Evolutionary conservation across 345 rosid genomes (phyloP), one percentile per base, ranked within the genome.

Genomic region (Xanthoceras sorbifolium): DNA sequence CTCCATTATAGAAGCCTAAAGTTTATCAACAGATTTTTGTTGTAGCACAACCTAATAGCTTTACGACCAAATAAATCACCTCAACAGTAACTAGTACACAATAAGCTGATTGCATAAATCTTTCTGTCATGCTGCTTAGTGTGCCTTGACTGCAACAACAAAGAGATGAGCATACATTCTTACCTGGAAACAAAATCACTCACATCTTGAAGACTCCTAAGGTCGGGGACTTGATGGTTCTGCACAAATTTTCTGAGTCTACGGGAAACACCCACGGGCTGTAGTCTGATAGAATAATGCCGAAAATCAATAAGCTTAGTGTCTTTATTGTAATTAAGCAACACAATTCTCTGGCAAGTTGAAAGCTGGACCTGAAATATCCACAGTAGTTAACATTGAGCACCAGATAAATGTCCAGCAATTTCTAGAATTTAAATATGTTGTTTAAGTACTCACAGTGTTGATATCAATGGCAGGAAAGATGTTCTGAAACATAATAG

Each of bases 401-500:
- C 57, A 76, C 14, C 28, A 64, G 32, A 54, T 32, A 73, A 68
- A 66, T 26, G 7, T 44, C 36, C 42, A 28, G 71, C 36, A 52
- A 29, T 50, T 81, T 74, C 60, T 10, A 61, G 60, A 68, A 79
- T 64, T 67, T 12, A 17, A 73, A 50, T 65, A 42, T 44, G 67
- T 48, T 36, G 17, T 44, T 25, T 14, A 69, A 23, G 32, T 1
- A 82, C 98, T 88, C 83, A 97, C 98, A 18, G 97, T 94, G 83
- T 97, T 97, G 55, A 92, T 75, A 83, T 94, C 99, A 65, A 97
- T 94, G 64, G 97, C 83, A 14, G 98, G 97, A 82, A 97, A 94
- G 67, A 97, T 97, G 76, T 97, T 97, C 89, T 97, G 98, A 83
- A 94, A 94, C 97, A 92, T 88, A 50, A 91, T 85, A 31, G 99